These are phyloP conservation scores for Aureoboletus auriporus DNA, from an alignment of 768 basidiomycete species.

Conservation along the genomic window DNA sequence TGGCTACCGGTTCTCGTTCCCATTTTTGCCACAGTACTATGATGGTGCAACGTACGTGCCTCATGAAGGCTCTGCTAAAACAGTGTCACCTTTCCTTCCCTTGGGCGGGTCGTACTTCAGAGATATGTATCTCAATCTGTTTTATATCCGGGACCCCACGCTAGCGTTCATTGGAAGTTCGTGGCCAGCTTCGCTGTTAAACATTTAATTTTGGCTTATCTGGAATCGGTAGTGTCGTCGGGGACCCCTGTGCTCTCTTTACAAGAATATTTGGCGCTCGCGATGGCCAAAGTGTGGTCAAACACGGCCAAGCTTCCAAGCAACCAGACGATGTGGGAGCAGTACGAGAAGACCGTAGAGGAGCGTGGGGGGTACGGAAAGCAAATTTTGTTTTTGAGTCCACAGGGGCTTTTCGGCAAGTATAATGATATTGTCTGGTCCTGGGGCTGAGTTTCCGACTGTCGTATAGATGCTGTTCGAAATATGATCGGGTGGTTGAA, in stretches of 20 bases:
- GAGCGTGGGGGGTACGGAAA: constrained; percentile 15
- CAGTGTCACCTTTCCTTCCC: constrained; percentile 9
- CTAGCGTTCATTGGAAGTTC: constrained; percentile 10
- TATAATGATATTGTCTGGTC: not conserved
- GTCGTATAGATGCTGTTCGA: not conserved
- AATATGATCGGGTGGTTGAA: constrained; percentile 10
- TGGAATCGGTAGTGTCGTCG: not conserved
- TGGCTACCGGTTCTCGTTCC: constrained; percentile 11
- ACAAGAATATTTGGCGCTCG: constrained; percentile 2
- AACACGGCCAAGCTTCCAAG: constrained; percentile 10
- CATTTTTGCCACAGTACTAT: constrained; percentile 16
- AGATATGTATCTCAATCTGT: constrained; percentile 13
- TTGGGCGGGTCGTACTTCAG: constrained; percentile 6
- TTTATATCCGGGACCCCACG: constrained; percentile 11
- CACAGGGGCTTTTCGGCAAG: not conserved
- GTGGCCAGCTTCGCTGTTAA: not conserved
- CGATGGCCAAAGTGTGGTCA: constrained; percentile 14
- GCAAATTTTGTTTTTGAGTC: not conserved
- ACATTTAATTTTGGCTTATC: too few relatives aligned
- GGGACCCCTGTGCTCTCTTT: not conserved
- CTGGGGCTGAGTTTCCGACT: not conserved
- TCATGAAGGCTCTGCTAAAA: not conserved
- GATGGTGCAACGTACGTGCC: constrained; percentile 2
- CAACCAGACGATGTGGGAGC: not conserved
- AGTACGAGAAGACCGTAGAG: not conserved